Evolutionary conservation across 345 rosid genomes (phyloP).

Genomic region (Tarenaya hassleriana): DNA sequence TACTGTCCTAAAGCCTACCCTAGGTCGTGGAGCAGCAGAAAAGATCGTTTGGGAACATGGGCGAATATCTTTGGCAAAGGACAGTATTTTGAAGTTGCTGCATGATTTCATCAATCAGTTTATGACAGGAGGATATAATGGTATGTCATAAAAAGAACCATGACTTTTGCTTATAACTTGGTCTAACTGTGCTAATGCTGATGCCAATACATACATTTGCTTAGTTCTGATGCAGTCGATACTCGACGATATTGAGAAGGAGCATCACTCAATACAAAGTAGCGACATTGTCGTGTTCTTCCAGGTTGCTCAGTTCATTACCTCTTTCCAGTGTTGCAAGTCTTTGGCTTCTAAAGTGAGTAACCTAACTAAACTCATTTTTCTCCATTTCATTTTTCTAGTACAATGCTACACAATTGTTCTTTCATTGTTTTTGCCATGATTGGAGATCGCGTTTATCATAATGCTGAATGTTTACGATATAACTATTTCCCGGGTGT

Average conservation of each 20-base stretch:
- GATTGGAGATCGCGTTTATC: too few species aligned
- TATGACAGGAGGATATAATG: constrained; percentile 81
- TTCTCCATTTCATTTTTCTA: constrained; percentile 2
- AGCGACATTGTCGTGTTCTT: constrained; percentile 66
- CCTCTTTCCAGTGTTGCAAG: constrained; percentile 73
- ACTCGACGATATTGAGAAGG: constrained; percentile 78
- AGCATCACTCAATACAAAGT: constrained; percentile 69
- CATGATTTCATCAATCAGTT: constrained; percentile 77
- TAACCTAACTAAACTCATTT: constrained; percentile 13
- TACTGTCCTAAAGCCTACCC: constrained; percentile 36
- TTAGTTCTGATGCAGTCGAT: constrained; percentile 83
- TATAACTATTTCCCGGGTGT: not conserved
- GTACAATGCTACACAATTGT: not conserved
- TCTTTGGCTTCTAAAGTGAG: constrained; percentile 58
- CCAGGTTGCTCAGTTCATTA: constrained; percentile 72
- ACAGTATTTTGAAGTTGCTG: constrained; percentile 49
- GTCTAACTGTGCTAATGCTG: constrained; percentile 15
- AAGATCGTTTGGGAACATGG: constrained; percentile 62
- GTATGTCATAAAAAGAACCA: constrained; percentile 33
- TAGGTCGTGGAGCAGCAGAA: constrained; percentile 39
- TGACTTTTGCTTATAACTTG: constrained; percentile 9
- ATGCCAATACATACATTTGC: constrained; percentile 20
- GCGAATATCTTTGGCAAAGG: constrained; percentile 41
- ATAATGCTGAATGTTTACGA: not conserved
- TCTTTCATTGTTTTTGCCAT: constrained; percentile 3